Conservation (phyloP, 495 filamentous ascomycete genomes). For the Penicillium daleae region DNA sequence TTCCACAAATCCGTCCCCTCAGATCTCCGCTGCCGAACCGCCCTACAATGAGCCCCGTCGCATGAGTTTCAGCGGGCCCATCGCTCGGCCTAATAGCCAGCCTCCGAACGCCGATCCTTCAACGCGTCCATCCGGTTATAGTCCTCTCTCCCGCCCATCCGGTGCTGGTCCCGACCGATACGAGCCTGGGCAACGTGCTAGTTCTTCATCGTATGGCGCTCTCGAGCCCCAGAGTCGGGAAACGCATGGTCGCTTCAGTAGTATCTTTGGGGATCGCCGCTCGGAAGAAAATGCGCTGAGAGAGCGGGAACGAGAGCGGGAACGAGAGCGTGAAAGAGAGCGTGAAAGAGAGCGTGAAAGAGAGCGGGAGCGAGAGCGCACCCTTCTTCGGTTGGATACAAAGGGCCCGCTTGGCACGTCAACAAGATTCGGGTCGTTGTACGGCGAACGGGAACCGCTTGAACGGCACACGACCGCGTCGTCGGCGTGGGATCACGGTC, state of each 20-base stretch:
- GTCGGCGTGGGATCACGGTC: constrained; percentile 44
- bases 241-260: constrained; percentile 32
- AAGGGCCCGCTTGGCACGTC: constrained; percentile 28
- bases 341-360: constrained; percentile 27
- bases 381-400: constrained; percentile 36
- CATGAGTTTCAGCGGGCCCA: constrained; percentile 45
- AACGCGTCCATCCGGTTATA: constrained; percentile 40
- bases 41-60: constrained; percentile 43
- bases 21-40: constrained; percentile 40
- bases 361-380: constrained; percentile 43
- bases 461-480: constrained; percentile 35
- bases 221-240: constrained; percentile 34
- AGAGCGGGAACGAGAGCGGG: constrained; percentile 4
- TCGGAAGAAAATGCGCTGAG: constrained; percentile 35
- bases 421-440: constrained; percentile 38
- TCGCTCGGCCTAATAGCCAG: constrained; percentile 48
- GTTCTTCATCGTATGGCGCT: constrained; percentile 34
- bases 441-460: constrained; percentile 39
- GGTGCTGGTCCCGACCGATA: constrained; percentile 35
- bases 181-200: constrained; percentile 25
- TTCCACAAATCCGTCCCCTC: constrained; percentile 47
- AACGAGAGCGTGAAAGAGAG: constrained; percentile 31
- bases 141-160: constrained; percentile 40
- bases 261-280: constrained; percentile 49
- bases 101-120: constrained; percentile 45